Evolutionary conservation across 164 flowering plant species (phyloP).

Genomic region (grape (Vitis vinifera)): ASM3070453v1 NC_081817.1:26215501-26216000

Average conservation of each 20-base stretch:
- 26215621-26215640: constrained; percentile 11
- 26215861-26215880: constrained; percentile 30
- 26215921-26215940: constrained; percentile 13
- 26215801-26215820: constrained; percentile 2
- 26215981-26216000: constrained; percentile 11
- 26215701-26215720: constrained; percentile 1
- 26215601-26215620: constrained; percentile 2
- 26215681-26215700: constrained; percentile 1
- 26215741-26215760: constrained; percentile 16
- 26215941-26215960: constrained; percentile 13
- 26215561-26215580: neutral
- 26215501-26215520: neutral
- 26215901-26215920: constrained; percentile 16
- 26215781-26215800: constrained; percentile 7
- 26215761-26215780: constrained; percentile 15
- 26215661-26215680: neutral
- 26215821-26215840: constrained; percentile 16
- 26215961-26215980: constrained; percentile 20
- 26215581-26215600: constrained; percentile 3
- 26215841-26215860: constrained; percentile 14
- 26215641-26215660: constrained; percentile 3
- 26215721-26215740: constrained; percentile 1
- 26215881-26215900: constrained; percentile 16
- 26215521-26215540: constrained; percentile 1
- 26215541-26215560: neutral